Base-by-base conservation (phyloP, 2,329 filamentous ascomycete species). In the Xylaria sp. region DNA sequence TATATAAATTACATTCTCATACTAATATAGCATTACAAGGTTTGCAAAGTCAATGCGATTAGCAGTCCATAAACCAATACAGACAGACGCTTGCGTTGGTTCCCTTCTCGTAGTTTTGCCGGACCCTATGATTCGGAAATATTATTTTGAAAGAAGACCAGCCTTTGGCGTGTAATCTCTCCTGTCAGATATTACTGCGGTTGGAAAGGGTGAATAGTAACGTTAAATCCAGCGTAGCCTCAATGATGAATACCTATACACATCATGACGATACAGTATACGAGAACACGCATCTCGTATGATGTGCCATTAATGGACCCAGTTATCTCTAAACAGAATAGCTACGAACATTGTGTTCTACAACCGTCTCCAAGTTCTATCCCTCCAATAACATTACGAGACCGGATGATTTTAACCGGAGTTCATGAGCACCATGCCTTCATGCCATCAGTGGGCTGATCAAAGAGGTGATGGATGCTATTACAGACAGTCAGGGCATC, bases 401-500 rank as follows among this genome's bases (percentile, higher is more conserved):
- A 57, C 20, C n/a, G 4, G 2, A 28, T 28, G n/a, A 7, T 39
- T 39, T 56, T 39, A 23, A 36, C 52, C 18, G 13, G 8, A n/a
- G 39, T 4, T 36, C 13, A 5, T 13, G 4, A 12, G 39, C n/a
- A 39, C 52, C 31, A 13, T 39, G 3, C 33, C 15, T 25, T 25
- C 48, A 15, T 25, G 25, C 12, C n/a, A 13, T 52, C 1, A 7
- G 15, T 52, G n/a, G 7, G 10, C 46, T 61, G n/a, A 52, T 54
- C 46, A 52, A 51, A 28, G 33, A n/a, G 1, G 10, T 33, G 28
- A 41, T 25, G 28, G 18, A 28, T 25, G n/a, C 31, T 10, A 18
- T 5, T 28, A 18, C 28, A 15, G 39, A 41, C 62, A 5, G 33
- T 7, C 33, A 52, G 62, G 55, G 62, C 62, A 64, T 64, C 46